Evolutionary conservation across 2,329 filamentous ascomycete genomes (phyloP).

Genomic region (Thelonectria blattea): DNA sequence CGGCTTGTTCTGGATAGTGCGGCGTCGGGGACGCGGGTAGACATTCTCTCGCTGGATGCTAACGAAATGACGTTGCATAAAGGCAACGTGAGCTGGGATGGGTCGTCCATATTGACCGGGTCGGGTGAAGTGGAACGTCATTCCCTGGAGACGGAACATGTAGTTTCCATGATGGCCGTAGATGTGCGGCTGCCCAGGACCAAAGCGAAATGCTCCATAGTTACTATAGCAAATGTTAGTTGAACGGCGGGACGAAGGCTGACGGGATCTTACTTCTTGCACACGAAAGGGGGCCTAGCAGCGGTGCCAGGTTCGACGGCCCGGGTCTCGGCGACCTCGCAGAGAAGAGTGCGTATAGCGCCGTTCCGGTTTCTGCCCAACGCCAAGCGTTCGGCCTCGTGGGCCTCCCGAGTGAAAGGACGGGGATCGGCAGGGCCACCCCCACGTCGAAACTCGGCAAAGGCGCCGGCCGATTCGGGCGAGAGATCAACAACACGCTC

Average conservation of each 20-base stretch:
- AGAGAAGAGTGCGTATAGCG: conserved; percentile 28
- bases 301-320: too few relatives aligned
- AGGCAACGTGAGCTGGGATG: conserved; percentile 28
- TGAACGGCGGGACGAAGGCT: neutral
- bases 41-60: conserved; percentile 26
- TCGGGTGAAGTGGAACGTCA: conserved; percentile 17
- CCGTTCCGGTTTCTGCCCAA: conserved; percentile 27
- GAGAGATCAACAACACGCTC: too few relatives aligned
- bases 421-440: conserved; percentile 12
- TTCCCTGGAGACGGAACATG: conserved; percentile 28
- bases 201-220: conserved; percentile 34
- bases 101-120: too few relatives aligned
- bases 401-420: conserved; percentile 19
- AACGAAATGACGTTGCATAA: conserved; percentile 33
- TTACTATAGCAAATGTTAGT: conserved; percentile 15
- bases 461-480: neutral
- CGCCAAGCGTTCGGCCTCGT: conserved; percentile 29
- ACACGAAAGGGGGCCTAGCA: conserved; percentile 26
- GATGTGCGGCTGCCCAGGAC: conserved; percentile 23
- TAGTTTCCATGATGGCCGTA: neutral
- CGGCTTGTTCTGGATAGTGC: conserved; percentile 22
- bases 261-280: conserved; percentile 25
- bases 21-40: conserved; percentile 25
- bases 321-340: conserved; percentile 3
- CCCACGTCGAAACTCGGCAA: neutral